Evolutionary conservation across 352 stramenopile genomes (phyloP).

Genomic region (Phytophthora syringae): DNA sequence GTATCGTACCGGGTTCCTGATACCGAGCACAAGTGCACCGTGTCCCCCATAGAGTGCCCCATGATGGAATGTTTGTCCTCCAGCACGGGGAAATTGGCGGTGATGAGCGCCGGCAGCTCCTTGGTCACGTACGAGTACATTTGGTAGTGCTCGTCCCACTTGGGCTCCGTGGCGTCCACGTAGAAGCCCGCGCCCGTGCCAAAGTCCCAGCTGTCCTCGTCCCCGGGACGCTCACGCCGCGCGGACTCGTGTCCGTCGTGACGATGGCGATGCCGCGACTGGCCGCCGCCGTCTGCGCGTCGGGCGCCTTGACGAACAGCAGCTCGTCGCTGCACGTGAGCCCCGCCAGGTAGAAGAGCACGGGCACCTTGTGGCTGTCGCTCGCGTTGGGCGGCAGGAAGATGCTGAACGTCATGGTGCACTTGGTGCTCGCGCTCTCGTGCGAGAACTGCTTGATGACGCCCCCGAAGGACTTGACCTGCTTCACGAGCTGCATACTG

Average conservation of each 20-base stretch:
- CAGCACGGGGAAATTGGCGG: conserved; percentile 84
- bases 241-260: conserved; percentile 96
- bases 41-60: conserved; percentile 99
- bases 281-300: conserved; percentile 90
- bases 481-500: conserved; percentile 81
- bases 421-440: conserved; percentile 79
- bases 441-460: conserved; percentile 88
- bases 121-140: conserved; percentile 98
- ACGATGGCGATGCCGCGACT: conserved; percentile 95
- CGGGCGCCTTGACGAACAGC: conserved; percentile 95
- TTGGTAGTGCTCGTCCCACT: conserved; percentile 94
- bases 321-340: conserved; percentile 98
- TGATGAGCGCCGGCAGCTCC: conserved; percentile 94
- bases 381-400: conserved; percentile 81
- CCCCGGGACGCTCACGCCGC: conserved; percentile 89
- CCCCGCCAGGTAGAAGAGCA: conserved; percentile 96
- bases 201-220: conserved; percentile 97
- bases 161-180: conserved; percentile 95
- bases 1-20: conserved; percentile 80
- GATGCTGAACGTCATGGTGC: conserved; percentile 92
- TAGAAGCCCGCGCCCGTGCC: conserved; percentile 98
- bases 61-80: conserved; percentile 92
- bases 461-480: conserved; percentile 79
- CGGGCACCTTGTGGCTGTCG: conserved; percentile 75
- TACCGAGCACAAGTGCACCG: conserved; percentile 95